Base-by-base conservation (phyloP, 176 grass and related monocot species). In the Elymus sibiricus region DNA sequence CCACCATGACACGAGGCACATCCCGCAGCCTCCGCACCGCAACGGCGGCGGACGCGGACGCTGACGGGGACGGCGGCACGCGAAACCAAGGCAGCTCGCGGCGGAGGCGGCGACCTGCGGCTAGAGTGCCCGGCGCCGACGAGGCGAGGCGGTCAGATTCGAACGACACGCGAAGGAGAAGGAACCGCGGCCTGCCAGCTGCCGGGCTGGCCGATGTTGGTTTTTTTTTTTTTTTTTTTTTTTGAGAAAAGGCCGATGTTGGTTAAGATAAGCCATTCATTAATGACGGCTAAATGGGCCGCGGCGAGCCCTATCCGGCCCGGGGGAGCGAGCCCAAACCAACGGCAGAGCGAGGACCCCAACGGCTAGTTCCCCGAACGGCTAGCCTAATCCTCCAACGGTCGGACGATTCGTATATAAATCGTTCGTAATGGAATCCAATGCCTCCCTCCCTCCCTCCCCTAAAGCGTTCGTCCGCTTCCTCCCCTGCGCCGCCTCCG, bases 341-440 rank as follows among this genome's bases (percentile, higher is more conserved):
- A n/a, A n/a, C 35, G 35, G 35, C 4, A 19, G 53, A 7, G 17
- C 17, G 51, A 21, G 17, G 17, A 56, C 19, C 55, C 55, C 55
- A 58, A 58, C 55, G 55, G 55, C 55, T n/a, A 21, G 0, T 38
- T 21, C 13, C 31, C 17, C 49, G 81, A 91, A 91, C 85, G 89
- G 84, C 89, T 93, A 91, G 72, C 87, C 89, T 90, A 83, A 28
- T 28, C 86, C 53, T 24, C 79, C 86, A 97, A 97, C 92, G 90
- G 92, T 97, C 95, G 84, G 81, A 70, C 76, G 79, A 53, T 85
- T 81, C 81, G 86, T 92, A 86, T 90, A 91, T 85, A 82, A 64
- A 40, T 21, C 55, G 31, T 11, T 26, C 14, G 55, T 55, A 62
- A 82, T 28, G 42, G 76, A 91, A 94, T 88, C 71, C 87, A 28